Conservation (phyloP, 2,329 filamentous ascomycete genomes). For the Pseudocercospora vitis region DNA sequence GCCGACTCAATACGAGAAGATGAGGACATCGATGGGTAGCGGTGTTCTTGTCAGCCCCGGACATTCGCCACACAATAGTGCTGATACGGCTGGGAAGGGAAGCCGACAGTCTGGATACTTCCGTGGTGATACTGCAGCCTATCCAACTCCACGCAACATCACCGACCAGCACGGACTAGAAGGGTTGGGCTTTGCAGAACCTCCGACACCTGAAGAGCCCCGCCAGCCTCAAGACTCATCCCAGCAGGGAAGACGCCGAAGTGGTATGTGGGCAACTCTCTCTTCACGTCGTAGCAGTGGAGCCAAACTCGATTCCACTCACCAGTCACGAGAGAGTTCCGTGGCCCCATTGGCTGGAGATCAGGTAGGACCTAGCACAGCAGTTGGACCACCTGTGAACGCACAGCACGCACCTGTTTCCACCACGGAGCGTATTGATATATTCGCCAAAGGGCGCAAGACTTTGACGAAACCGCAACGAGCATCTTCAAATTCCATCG, state of each 20-base stretch:
- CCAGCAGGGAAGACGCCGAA: background rate
- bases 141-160: slow-evolving; percentile 3
- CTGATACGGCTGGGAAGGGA: slow-evolving; percentile 10
- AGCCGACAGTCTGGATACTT: slow-evolving; percentile 29
- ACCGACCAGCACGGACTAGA: slow-evolving; percentile 27
- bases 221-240: slow-evolving; percentile 15
- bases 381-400: background rate
- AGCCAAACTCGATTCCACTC: background rate
- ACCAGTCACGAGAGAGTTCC: slow-evolving; percentile 2
- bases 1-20: slow-evolving; percentile 28
- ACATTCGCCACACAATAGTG: slow-evolving; percentile 10
- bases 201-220: slow-evolving; percentile 10
- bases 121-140: slow-evolving; percentile 10
- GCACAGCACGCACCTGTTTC: background rate
- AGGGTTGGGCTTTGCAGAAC: slow-evolving; percentile 12
- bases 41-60: slow-evolving; percentile 10
- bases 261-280: slow-evolving; percentile 5
- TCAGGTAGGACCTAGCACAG: background rate
- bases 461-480: slow-evolving; percentile 37
- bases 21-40: slow-evolving; percentile 21
- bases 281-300: slow-evolving; percentile 6
- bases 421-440: background rate
- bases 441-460: slow-evolving; percentile 9
- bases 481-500: slow-evolving; percentile 28
- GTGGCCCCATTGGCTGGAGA: slow-evolving; percentile 1